Base-by-base conservation (phyloP, 2,329 filamentous ascomycete species). In the Plenodomus tracheiphilus region DNA sequence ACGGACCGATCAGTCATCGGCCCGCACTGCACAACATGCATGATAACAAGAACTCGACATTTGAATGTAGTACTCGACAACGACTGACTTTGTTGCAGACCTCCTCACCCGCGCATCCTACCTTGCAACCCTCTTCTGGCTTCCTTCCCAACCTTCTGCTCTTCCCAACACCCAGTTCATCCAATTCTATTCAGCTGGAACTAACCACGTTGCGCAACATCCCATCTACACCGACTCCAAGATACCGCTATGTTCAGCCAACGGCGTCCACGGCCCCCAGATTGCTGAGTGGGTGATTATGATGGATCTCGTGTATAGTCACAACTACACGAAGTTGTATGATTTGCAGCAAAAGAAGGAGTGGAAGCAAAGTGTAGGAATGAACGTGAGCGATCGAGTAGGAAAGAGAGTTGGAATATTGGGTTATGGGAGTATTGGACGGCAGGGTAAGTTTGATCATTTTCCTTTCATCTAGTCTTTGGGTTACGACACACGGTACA, bases 281-380 rank as follows among this genome's bases (percentile, higher is more conserved):
- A 87, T 87, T 41, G 77, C 84, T 0, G 85, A 87, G 72, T 88
- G 85, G 84, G 80, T 84, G 11, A 69, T 86, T 21, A 76, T 86
- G 77, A 85, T 85, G 58, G 78, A 80, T 45, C 72, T 87, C 2
- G 75, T 80, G n/a, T 74, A 80, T 19, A 78, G 75, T n/a, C 81
- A 84, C 51, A 73, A 77, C 20, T 84, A 83, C 64, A 75, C 77
- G 37, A 41, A 70, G 25, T 65, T 83, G n/a, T 77, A 85, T 41
- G 78, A 85, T 41, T 74, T 77, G 51, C 85, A 87, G 68, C 81
- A 81, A 53, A 65, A 77, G 54, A 80, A 80, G 50, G 54, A 70
- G 2, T 87, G 85, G 85, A 73, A 70, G 15, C 63, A 66, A 5
- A 55, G 59, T 0, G 54, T 52, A 0, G 69, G 75, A 0, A 46